Evolutionary conservation across 495 filamentous ascomycete genomes (phyloP), one percentile per base, ranked within the genome.

Genomic region (Oidiodendron maius): DNA sequence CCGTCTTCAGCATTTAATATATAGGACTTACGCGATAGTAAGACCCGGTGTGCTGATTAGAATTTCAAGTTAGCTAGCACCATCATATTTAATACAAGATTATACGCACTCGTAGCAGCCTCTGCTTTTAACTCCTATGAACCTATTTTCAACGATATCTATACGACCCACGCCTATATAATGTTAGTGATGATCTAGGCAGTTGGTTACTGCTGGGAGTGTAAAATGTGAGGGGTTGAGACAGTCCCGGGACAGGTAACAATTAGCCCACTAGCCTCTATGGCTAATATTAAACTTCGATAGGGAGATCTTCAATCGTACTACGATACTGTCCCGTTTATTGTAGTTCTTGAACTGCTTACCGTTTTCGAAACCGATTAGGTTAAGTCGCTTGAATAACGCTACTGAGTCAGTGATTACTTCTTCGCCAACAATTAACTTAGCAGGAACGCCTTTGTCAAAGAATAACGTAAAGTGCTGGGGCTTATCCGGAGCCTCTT

Each of bases 111-210:
- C 28, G n/a, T 32, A 32, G 78, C 90, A 95, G 57, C 90, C 90
- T 59, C 90, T 80, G 63, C 76, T 82, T 78, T 95, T 95, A 61
- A 93, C 70, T 40, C 69, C 87, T 58, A 91, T 87, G 71, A 88
- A 91, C 38, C 86, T 78, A 69, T 86, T 89, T 77, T 96, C 90
- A 43, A 91, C 91, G 58, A 97, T 96, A 61, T 96, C 90, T 55
- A 95, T 84, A 60, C 91, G 72, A 55, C 91, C 91, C 51, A 96
- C 75, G 61, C 91, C 91, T 64, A 91, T 64, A 42, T 69, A 76
- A 53, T 79, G 76, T 32, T 32, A 32, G 28, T 32, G 28, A 32
- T n/a, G 28, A 32, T 32, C 28, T 32, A 32, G 28, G 28, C 28
- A 32, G 28, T 32, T 32, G 28, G 28, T 32, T n/a, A n/a, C 28